Percentiles rank a stretch among this genome's conserved stretches.
Conservation (phyloP, 768 basidiomycete genomes). For the Boletus reticulatus region DNA sequence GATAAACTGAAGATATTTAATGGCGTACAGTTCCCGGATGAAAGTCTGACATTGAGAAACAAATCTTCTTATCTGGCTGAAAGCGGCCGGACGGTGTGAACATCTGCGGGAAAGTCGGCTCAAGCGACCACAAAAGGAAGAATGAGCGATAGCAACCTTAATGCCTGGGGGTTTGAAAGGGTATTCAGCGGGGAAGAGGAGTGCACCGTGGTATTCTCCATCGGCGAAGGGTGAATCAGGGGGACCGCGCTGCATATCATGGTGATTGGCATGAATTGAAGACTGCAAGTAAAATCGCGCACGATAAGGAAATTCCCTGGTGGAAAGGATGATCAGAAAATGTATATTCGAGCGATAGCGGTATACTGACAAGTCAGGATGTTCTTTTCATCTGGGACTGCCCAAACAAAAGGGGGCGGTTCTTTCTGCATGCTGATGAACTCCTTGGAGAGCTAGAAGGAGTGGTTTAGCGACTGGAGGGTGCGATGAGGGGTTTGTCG, state of each 20-base stretch:
- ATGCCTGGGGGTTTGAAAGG: constrained; percentile 97
- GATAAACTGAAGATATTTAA: background rate
- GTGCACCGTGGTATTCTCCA: constrained; percentile 92
- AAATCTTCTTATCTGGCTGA: constrained; percentile 92
- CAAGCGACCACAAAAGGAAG: constrained; percentile 1
- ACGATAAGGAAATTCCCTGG: constrained; percentile 96
- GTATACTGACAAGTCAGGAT: constrained; percentile 81
- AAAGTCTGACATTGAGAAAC: constrained; percentile 97
- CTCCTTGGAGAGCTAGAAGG: constrained; percentile 74
- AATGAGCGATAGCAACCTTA: constrained; percentile 55
- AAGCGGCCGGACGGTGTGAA: constrained; percentile 89
- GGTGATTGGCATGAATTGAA: constrained; percentile 5
- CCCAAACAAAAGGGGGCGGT: constrained; percentile 96
- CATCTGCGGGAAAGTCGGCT: constrained; percentile 54
- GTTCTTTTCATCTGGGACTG: constrained; percentile 95
- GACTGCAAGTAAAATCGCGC: constrained; percentile 25
- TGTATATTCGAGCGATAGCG: constrained; percentile 1
- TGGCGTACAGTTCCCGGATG: constrained; percentile 80
- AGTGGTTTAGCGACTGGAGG: background rate
- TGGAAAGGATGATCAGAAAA: constrained; percentile 14
- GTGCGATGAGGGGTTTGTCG: constrained; percentile 20
- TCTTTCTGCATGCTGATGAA: constrained; percentile 89
- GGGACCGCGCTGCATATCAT: constrained; percentile 71
- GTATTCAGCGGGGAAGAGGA: constrained; percentile 92
- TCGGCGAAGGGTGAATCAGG: constrained; percentile 88